Conservation (phyloP, 1,139 yeast species). For the Candida sp. region DNA sequence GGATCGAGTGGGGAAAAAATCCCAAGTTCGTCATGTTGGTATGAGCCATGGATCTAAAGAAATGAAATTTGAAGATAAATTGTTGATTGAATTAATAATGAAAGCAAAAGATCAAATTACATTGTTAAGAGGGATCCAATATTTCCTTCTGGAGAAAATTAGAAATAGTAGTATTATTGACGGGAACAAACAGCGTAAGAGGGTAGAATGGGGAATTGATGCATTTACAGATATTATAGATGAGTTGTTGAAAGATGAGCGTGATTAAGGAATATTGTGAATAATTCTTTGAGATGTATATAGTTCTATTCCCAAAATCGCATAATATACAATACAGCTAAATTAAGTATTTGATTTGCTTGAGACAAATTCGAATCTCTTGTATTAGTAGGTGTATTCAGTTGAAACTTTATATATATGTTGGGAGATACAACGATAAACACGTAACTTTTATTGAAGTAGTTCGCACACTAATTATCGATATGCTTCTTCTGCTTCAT, state of each 20-base stretch:
- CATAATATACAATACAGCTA: too few species aligned
- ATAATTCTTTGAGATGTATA: too few species aligned
- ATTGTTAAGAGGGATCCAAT: slow-evolving; percentile 69
- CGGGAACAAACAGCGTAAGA: slow-evolving; percentile 55
- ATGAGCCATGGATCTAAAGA: slow-evolving; percentile 26
- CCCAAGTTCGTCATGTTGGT: slow-evolving; percentile 51
- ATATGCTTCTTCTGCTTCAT: too few species aligned
- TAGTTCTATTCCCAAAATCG: too few species aligned
- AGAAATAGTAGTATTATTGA: slow-evolving; percentile 48
- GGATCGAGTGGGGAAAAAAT: slow-evolving; percentile 62
- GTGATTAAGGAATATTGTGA: slow-evolving; percentile 1
- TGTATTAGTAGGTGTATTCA: too few species aligned
- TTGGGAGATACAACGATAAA: too few species aligned
- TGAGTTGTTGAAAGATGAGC: slow-evolving; percentile 30
- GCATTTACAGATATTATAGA: slow-evolving; percentile 53
- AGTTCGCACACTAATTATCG: too few species aligned
- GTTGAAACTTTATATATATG: too few species aligned
- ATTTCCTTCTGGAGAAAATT: slow-evolving; percentile 58
- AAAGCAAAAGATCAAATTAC: slow-evolving; percentile 63
- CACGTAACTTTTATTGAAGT: too few species aligned
- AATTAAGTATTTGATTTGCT: too few species aligned
- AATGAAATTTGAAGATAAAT: slow-evolving; percentile 49
- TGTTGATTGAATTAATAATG: slow-evolving; percentile 50
- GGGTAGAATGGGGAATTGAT: slow-evolving; percentile 72
- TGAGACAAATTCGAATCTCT: too few species aligned